Base-by-base conservation (phyloP, 2,329 filamentous ascomycete genomes). In the Blastomyces parvus region DNA sequence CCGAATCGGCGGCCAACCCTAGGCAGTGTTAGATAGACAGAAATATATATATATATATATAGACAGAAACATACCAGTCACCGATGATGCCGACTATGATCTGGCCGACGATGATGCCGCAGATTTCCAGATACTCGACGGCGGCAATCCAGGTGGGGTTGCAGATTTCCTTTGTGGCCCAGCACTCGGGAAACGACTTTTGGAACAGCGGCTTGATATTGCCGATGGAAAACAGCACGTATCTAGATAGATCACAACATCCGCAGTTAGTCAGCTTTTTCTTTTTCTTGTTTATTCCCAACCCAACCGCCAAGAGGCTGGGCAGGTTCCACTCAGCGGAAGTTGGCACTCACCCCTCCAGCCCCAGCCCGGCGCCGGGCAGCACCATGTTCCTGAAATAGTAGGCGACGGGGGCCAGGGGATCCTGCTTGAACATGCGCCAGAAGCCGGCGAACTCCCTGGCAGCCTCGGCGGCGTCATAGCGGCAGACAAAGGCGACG, bases 151-250 rank as follows among this genome's bases (percentile, higher is more conserved):
- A 97, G 68, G 90, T 89, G 68, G 84, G 76, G 72, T 85, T 84
- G 80, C 93, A 97, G 36, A 84, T 86, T 2, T 81, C 75, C 65
- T 83, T 73, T 30, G 80, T 79, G 14, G 80, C 81, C 93, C 93
- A 97, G 80, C 93, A 97, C 3, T 78, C 69, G 0, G 86, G 84
- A 83, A 93, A 97, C 6, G 86, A 85, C 42, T 84, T 82, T 65
- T 85, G 77, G 73, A 96, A 93, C 13, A 97, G 82, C 4, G 92
- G 89, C 72, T 89, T 86, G 67, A 97, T 81, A 76, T 96, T 97
- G 64, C 93, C 93, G 69, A 97, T 97, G 66, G 92, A 97, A 82
- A 97, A 97, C 25, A 97, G 84, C 52, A 97, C 92, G 73, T 97
- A 97, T 70, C 91, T 86, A 63, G 17, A n/a, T 11, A 27, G 22